A percentile compares a stretch with the other conserved stretches of the same genome.
phyloP scores from a whole-genome alignment of 805 yeast genomes.

The Geotrichum ghanense region DNA sequence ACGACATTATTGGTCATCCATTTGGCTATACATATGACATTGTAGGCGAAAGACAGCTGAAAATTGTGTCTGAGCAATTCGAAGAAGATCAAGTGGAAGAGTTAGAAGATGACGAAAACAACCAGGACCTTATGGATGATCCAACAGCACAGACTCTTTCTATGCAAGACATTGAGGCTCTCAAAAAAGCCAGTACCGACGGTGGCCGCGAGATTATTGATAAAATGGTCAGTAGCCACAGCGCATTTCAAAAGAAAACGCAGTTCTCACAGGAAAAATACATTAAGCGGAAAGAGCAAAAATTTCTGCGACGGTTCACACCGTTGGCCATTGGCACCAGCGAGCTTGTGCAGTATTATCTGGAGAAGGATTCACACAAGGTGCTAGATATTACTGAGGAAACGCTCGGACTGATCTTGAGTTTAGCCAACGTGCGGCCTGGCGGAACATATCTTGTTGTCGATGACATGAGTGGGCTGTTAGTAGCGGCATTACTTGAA shows the following conservation, averaged over 20 bases:
- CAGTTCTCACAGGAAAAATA: constrained; percentile 86
- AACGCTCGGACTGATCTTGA: constrained; percentile 64
- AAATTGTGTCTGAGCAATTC: constrained; percentile 21
- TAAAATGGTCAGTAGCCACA: constrained; percentile 72
- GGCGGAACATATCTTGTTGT: constrained; percentile 82
- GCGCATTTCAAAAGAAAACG: constrained; percentile 80
- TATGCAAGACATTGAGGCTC: constrained; percentile 69
- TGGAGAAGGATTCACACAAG: constrained; percentile 62
- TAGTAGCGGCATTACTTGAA: constrained; percentile 76
- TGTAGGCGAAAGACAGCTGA: constrained; percentile 35
- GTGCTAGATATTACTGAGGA: constrained; percentile 80
- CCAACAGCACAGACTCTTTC: constrained; percentile 59
- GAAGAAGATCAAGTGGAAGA: constrained; percentile 29
- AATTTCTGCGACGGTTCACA: constrained; percentile 76
- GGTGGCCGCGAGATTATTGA: constrained; percentile 69
- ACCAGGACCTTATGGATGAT: constrained; percentile 55
- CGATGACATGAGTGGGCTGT: constrained; percentile 93
- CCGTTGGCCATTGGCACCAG: constrained; percentile 65
- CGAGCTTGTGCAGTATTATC: constrained; percentile 58
- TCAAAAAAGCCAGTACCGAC: constrained; percentile 41
- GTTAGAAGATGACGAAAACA: constrained; percentile 39
- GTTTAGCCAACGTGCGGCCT: constrained; percentile 71
- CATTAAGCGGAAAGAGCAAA: constrained; percentile 80
- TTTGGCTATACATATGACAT: constrained; percentile 88
- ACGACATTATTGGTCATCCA: constrained; percentile 66